phyloP scores from a whole-genome alignment of 1,139 yeast genomes.

The Saccharomycopsis phalli region DNA sequence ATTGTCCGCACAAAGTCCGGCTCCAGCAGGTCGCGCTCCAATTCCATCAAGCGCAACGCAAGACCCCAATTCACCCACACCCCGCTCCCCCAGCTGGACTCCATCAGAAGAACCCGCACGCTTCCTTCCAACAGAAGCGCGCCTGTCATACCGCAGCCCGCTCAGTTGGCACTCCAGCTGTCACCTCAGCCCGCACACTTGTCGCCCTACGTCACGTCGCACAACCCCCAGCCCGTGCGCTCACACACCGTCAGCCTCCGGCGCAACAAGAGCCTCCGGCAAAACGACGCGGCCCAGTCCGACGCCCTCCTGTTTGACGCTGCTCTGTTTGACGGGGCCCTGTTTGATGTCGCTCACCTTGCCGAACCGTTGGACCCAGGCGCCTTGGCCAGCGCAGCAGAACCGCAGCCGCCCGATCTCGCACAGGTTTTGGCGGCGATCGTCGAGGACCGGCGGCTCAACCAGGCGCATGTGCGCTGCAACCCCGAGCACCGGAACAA shows the following conservation, averaged over 20 bases:
- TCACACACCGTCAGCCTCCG: slow-evolving; percentile 6
- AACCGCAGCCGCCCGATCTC: too few relatives aligned
- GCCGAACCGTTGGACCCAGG: too few relatives aligned
- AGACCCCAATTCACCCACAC: not conserved
- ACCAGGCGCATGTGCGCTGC: slow-evolving; percentile 6
- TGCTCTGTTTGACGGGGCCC: too few relatives aligned
- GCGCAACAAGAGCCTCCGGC: slow-evolving; percentile 1
- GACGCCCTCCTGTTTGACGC: too few relatives aligned
- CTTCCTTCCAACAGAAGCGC: slow-evolving; percentile 1
- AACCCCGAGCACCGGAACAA: slow-evolving; percentile 7
- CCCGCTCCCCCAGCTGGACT: slow-evolving; percentile 1
- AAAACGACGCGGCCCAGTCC: not conserved
- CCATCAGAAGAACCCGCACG: slow-evolving; percentile 3
- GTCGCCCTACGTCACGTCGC: not conserved
- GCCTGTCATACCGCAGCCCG: slow-evolving; percentile 1
- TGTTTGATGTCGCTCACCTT: too few relatives aligned
- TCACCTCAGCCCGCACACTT: slow-evolving; percentile 4
- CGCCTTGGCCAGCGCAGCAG: too few relatives aligned
- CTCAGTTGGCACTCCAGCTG: not conserved
- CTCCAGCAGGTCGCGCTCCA: slow-evolving; percentile 1
- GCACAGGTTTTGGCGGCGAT: slow-evolving; percentile 12
- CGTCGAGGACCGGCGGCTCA: slow-evolving; percentile 10
- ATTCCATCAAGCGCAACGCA: slow-evolving; percentile 2
- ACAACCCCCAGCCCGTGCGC: not conserved
- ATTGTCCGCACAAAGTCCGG: slow-evolving; percentile 4